Evolutionary conservation across 2,329 filamentous ascomycete species (phyloP), one percentile per base, ranked within the genome.

Genomic region (Verticillium tricorpus): DNA sequence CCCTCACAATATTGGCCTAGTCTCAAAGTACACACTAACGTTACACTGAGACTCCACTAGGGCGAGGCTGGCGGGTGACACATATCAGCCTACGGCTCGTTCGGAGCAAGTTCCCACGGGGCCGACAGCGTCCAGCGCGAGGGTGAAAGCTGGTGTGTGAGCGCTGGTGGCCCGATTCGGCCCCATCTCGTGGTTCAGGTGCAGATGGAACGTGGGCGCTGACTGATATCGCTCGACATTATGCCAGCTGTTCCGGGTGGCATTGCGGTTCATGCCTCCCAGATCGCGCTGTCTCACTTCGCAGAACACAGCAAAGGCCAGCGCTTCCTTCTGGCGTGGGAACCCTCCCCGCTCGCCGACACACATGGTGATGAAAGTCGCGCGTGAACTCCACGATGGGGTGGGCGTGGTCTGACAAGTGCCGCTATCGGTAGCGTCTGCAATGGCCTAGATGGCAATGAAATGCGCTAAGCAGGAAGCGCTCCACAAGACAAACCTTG

Each of bases 71-170:
- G 55, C 56, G 19, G 14, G 61, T 34, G 25, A 52, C 52, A 64
- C 19, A 55, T 70, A 78, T 78, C 77, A 78, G 77, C 76, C 76
- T 79, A 74, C 77, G 77, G 77, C 74, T 76, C 73, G 67, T 78
- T 80, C 78, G 78, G 78, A 72, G 75, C 71, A 74, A 68, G 70
- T 76, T 78, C 72, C 76, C 74, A 74, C 70, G 56, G 54, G 28
- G n/a, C 31, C 54, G 25, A 50, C n/a, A 11, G 45, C 45, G 11
- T n/a, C 19, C n/a, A 25, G 45, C 19, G 45, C 45, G 19, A 50
- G n/a, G 17, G n/a, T 50, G 45, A 22, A 8, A 8, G 22, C 19
- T 50, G n/a, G 19, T 12, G 19, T 12, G n/a, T 50, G n/a, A 14
- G 45, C 9, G 45, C n/a, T 22, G 19, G 19, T 50, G 45, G 45